Percentiles rank a stretch among this genome's conserved stretches.
Evolutionary conservation across 257 asterid genomes (phyloP).

Genomic region (Nemophila menziesii): DNA sequence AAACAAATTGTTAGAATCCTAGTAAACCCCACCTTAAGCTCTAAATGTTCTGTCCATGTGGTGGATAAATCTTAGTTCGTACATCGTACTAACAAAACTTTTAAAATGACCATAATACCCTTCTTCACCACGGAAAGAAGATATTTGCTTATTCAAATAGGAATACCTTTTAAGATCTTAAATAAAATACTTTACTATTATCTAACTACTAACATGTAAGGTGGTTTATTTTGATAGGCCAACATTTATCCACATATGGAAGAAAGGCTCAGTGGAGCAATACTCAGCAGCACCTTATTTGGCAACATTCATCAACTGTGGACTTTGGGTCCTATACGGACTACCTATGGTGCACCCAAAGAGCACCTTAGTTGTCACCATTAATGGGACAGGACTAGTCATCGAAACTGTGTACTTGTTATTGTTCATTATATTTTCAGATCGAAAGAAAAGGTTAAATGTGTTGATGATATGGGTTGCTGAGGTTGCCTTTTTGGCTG

Average conservation of each 20-base stretch:
- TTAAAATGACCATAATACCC: too few relatives aligned
- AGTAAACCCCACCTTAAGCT: too few relatives aligned
- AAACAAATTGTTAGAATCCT: too few relatives aligned
- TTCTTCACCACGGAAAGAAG: too few relatives aligned
- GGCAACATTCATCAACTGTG: conserved; percentile 71
- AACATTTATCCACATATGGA: conserved; percentile 54
- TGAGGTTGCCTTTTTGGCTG: conserved; percentile 39
- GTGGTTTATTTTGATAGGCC: conserved; percentile 42
- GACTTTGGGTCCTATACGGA: conserved; percentile 71
- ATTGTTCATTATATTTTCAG: conserved; percentile 31
- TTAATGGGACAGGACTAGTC: conserved; percentile 54
- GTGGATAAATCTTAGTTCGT: too few relatives aligned
- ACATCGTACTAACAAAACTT: too few relatives aligned
- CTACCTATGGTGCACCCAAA: conserved; percentile 68
- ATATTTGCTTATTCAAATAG: too few relatives aligned
- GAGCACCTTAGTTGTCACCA: conserved; percentile 61
- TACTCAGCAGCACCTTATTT: conserved; percentile 66
- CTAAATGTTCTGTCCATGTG: too few relatives aligned
- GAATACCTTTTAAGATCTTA: too few relatives aligned
- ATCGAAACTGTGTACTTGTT: conserved; percentile 47
- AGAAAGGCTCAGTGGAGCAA: conserved; percentile 60
- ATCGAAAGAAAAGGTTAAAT: conserved; percentile 30
- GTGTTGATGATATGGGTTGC: conserved; percentile 22
- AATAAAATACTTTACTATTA: too few relatives aligned
- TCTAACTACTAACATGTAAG: too few relatives aligned